Base-by-base conservation (phyloP, 306 rosid genomes). In the Begonia loranthoides region DNA sequence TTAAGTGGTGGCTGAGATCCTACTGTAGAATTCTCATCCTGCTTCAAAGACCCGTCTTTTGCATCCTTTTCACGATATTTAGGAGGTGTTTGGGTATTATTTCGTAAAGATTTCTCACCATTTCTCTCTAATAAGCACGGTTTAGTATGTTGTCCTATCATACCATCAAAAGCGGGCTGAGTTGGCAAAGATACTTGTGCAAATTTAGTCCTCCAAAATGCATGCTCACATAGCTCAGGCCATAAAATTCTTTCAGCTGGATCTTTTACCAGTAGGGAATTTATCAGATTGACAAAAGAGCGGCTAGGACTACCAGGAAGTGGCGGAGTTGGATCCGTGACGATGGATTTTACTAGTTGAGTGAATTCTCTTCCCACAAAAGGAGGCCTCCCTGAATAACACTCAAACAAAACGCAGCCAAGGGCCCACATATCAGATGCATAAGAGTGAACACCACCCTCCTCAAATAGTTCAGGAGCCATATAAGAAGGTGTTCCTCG, bases 391-490 rank as follows among this genome's bases (percentile, higher is more conserved):
- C 99, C 99, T 17, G 83, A 70, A 73, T 86, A 90, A 62, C 95
- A 82, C 68, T 90, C 99, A 55, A 80, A 90, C 13, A 90, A 70
- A 40, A 86, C 99, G 68, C 99, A 90, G 34, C 99, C 99, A 49
- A 90, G 77, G 59, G 99, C 99, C 99, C 99, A 90, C 50, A 83
- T 70, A 70, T 90, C 99, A 65, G 99, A 86, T 41, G 95, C 95
- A 64, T 68, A 86, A 9, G 99, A 90, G 72, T 86, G 99, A 49
- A 82, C 84, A 51, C 94, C 94, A 39, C 84, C 95, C 19, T 90
- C 99, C 63, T 86, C 94, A 68, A 90, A 90, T 69, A 90, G 81
- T 76, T 90, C 99, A 0, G 99, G 99, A 71, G 99, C 99, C 99
- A 90, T 90, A 68, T 90, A 90, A 67, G 71, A 82, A 39, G 99